Evolutionary conservation across 1,284 basidiomycete species (phyloP), one percentile per base, ranked within the genome.

Genomic region (Puccinia hordei): DNA sequence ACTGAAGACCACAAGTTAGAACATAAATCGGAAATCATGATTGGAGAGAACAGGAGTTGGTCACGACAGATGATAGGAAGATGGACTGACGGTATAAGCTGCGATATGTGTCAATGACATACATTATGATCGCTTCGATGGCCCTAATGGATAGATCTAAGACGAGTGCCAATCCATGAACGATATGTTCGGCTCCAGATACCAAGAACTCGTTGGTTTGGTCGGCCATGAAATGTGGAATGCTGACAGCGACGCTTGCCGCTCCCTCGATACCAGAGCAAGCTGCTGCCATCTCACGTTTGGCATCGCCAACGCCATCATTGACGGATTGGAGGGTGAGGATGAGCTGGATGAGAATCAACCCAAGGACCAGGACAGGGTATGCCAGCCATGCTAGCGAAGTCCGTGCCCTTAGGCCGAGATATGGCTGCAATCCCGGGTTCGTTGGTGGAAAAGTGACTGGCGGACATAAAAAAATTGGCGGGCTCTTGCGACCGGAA

Each of bases 91-190:
- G 77, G 44, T 84, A 83, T 27, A 85, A 73, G 13, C 82, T 83
- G 24, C 83, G 81, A 79, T 85, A 85, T 55, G 83, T 83, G 51
- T 85, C 82, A 76, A 84, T 83, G 8, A 85, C 77, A 81, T 83
- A 85, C 10, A 81, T 41, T 0, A 85, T 74, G 4, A 83, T 53
- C 33, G 82, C 81, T 69, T 85, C 84, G 35, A 84, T 82, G 1
- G 84, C 84, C 0, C 75, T 82, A n/a, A 85, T 81, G 44, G 82
- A 81, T 1, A 85, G 71, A 15, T 81, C 68, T 2, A 84, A 78
- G 0, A 84, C 82, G 12, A 81, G 73, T 1, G 82, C 84, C 5
- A 84, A 79, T 6, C 82, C 83, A 55, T 83, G 82, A 15, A 85
- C 84, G 17, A 83, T 83, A 9, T 81, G 72, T 1, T 82, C 82